Base-by-base conservation (phyloP, 768 basidiomycete genomes). In the Clathrus columnatus region DNA sequence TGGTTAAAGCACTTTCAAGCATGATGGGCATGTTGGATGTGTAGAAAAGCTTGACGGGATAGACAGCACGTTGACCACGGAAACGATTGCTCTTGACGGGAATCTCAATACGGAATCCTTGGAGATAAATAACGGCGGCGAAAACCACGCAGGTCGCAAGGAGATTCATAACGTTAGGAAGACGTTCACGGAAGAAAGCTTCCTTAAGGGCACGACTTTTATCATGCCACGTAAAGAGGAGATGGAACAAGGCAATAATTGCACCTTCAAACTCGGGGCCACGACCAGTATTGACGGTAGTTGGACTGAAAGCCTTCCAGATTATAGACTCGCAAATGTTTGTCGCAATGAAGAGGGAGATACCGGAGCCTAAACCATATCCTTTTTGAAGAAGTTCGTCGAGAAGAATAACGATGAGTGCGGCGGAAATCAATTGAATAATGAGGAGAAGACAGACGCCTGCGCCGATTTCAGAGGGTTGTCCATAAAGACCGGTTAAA, bases 11-110 rank as follows among this genome's bases (percentile, higher is more conserved):
- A 14, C 82, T 84, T 73, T 98, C 90, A 58, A 98, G 81, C 95
- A 99, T 99, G 77, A 99, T 98, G 56, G 95, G 95, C 95, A 97
- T 99, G 75, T 98, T 99, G 44, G 83, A 87, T 16, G 96, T 98
- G 73, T 98, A 99, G 75, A 99, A 98, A 32, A 98, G 82, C 74
- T 98, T 98, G 75, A 99, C 81, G 50, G 96, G 96, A 75, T 97
- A 98, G 14, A 82, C 81, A 42, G 91, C 94, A 27, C 94, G 80
- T 69, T 97, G 93, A n/a, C 96, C 96, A 56, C 93, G 81, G 84
- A 93, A 91, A 61, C 83, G 81, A 76, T 90, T 93, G 74, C 84
- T 87, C 81, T 98, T 98, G 68, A 98, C 91, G 7, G 94, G 95
- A 67, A 98, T 97, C 69, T 98, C 95, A 59, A 98, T 89, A 58